A percentile compares a stretch with the other conserved stretches of the same genome.
These are phyloP conservation scores for Eucalyptus viminalis DNA, from an alignment of 345 rosid genomes.

Conservation along the genomic window DNA sequence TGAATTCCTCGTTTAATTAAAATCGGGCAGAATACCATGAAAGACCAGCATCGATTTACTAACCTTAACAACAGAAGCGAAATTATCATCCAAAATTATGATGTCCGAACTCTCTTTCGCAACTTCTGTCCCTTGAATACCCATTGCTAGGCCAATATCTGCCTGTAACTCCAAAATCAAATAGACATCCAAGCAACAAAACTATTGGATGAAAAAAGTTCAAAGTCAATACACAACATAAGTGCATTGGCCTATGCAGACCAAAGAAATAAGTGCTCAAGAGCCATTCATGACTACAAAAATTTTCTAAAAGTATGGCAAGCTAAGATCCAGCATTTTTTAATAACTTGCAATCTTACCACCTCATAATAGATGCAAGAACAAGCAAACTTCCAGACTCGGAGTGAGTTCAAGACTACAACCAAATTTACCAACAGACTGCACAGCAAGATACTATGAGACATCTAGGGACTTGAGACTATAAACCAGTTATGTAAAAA, in stretches of 20 bases:
- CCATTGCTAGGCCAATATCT: constrained; percentile 97
- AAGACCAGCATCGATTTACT: neutral
- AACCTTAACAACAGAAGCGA: constrained; percentile 96
- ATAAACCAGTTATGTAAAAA: neutral
- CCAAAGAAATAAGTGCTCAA: neutral
- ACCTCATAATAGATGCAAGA: neutral
- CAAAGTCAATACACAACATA: neutral
- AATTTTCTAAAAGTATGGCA: neutral
- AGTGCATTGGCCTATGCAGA: neutral
- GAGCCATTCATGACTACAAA: neutral
- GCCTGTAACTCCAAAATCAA: constrained; percentile 31
- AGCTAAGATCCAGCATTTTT: neutral
- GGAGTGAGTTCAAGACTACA: neutral
- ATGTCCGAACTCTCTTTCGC: constrained; percentile 98
- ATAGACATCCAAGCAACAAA: neutral
- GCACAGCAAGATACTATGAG: neutral
- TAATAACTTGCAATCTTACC: neutral
- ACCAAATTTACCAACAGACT: neutral
- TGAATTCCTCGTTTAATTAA: neutral
- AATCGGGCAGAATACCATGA: neutral
- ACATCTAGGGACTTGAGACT: neutral
- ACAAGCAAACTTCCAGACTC: neutral
- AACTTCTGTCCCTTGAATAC: constrained; percentile 97
- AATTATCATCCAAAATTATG: constrained; percentile 93
- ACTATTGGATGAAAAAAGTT: neutral